Evolutionary conservation across 108 stramenopile genomes (phyloP).

Genomic region (Cyclotella cryptica): DNA sequence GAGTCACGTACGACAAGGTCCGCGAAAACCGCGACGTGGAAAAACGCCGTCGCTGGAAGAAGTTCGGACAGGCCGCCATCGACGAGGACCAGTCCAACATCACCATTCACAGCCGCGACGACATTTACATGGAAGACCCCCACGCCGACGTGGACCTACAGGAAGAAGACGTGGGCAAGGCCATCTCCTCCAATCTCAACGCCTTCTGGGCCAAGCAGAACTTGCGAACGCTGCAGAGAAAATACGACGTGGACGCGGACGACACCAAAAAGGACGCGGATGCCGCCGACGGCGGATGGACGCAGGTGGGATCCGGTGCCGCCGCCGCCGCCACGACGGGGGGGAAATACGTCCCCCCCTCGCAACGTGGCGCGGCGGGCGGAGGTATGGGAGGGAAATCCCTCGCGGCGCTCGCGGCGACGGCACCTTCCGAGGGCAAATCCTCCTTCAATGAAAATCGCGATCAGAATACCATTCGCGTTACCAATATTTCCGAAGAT

Average conservation of each 20-base stretch:
- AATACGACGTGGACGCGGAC: conserved; percentile 85
- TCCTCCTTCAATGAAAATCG: conserved; percentile 63
- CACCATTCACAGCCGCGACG: conserved; percentile 85
- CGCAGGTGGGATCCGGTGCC: conserved; percentile 59
- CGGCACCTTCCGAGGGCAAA: conserved; percentile 36
- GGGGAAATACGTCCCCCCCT: conserved; percentile 88
- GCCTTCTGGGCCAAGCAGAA: conserved; percentile 94
- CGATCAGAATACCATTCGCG: conserved; percentile 95
- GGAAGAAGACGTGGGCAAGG: conserved; percentile 82
- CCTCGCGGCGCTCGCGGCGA: conserved; percentile 54
- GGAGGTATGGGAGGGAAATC: conserved; percentile 69
- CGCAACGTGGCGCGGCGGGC: conserved; percentile 58
- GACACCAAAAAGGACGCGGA: conserved; percentile 53
- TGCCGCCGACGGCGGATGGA: conserved; percentile 81
- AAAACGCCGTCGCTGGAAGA: conserved; percentile 81
- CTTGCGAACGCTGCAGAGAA: conserved; percentile 82
- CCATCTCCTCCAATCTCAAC: conserved; percentile 84
- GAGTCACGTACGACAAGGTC: conserved; percentile 62
- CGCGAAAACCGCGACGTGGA: conserved; percentile 71
- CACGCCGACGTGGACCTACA: conserved; percentile 88
- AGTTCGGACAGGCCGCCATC: conserved; percentile 78
- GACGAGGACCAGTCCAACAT: conserved; percentile 75
- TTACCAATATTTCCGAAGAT: conserved; percentile 98
- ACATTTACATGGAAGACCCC: conserved; percentile 87
- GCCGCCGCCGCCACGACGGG: conserved; percentile 41